phyloP scores from a whole-genome alignment of 768 basidiomycete genomes.

The Mycena kentingensis region DNA sequence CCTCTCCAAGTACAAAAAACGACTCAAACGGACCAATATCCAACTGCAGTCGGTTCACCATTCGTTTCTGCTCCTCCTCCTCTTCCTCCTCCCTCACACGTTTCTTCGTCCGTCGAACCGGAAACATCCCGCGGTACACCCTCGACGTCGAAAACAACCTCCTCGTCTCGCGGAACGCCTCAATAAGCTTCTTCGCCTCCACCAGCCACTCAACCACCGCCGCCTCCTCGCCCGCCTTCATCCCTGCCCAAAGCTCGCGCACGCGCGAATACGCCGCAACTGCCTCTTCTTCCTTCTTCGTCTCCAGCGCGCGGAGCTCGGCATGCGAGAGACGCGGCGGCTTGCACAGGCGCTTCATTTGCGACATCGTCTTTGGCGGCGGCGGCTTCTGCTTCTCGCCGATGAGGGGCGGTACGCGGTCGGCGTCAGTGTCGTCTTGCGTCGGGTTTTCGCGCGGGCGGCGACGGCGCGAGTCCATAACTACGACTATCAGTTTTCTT shows the following conservation, averaged over 20 bases:
- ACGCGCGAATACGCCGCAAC: constrained; percentile 58
- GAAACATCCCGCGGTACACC: constrained; percentile 40
- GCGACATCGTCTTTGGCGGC: constrained; percentile 28
- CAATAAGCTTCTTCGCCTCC: constrained; percentile 84
- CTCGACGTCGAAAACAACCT: constrained; percentile 78
- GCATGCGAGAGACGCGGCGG: constrained; percentile 50
- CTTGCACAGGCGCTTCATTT: constrained; percentile 25
- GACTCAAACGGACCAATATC: constrained; percentile 58
- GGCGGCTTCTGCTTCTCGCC: constrained; percentile 30
- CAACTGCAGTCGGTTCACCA: constrained; percentile 76
- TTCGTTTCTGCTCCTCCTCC: constrained; percentile 68
- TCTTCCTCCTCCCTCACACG: constrained; percentile 55
- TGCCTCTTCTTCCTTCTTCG: constrained; percentile 66
- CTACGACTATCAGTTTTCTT: constrained; percentile 28
- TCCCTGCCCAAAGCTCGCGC: constrained; percentile 61
- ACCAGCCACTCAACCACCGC: constrained; percentile 75
- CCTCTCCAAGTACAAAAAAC: background rate
- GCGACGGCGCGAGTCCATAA: constrained; percentile 63
- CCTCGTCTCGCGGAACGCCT: constrained; percentile 86
- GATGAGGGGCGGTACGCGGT: background rate
- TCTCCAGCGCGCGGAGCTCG: constrained; percentile 65
- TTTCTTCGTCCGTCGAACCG: constrained; percentile 35
- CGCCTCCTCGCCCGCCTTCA: constrained; percentile 50
- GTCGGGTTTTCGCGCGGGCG: constrained; percentile 24
- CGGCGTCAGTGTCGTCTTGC: background rate